A percentile compares a stretch with the other conserved stretches of the same genome.
Evolutionary conservation across 441 rosid species (phyloP).

Genomic region (Flueggea neowawraea): DNA sequence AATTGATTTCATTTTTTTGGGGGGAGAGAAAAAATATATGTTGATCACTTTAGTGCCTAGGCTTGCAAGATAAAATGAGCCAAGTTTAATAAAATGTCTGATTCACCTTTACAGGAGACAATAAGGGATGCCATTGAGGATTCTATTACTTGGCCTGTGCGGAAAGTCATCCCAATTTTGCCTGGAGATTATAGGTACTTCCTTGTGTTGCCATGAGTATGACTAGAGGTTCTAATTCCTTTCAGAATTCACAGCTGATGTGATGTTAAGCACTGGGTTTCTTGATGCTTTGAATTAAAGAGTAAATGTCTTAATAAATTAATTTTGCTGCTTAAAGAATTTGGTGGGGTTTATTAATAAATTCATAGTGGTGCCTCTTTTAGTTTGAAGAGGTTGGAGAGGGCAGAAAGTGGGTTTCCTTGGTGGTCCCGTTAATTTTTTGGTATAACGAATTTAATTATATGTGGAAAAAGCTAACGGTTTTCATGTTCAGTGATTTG

Average conservation of each 20-base stretch:
- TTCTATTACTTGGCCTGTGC: conserved; percentile 91
- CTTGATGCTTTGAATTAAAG: no score
- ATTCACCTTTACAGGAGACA: conserved; percentile 53
- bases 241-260: background rate
- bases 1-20: no score
- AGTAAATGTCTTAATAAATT: no score
- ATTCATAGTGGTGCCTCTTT: no score
- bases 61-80: background rate
- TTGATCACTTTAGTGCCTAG: background rate
- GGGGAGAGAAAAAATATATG: no score
- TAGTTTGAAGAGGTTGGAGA: no score
- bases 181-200: conserved; percentile 96
- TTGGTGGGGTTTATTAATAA: no score
- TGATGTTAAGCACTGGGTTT: background rate
- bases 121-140: conserved; percentile 88
- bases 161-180: conserved; percentile 76
- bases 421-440: conserved; percentile 1
- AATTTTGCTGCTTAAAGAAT: no score
- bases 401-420: background rate
- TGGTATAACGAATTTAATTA: background rate
- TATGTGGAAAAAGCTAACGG: background rate
- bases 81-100: conserved; percentile 1
- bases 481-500: conserved; percentile 51
- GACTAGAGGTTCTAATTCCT: background rate
- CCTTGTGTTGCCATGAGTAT: background rate